These are phyloP conservation scores for Pharus latifolius DNA, from an alignment of 176 grass and related monocot species.

Conservation along the genomic window DNA sequence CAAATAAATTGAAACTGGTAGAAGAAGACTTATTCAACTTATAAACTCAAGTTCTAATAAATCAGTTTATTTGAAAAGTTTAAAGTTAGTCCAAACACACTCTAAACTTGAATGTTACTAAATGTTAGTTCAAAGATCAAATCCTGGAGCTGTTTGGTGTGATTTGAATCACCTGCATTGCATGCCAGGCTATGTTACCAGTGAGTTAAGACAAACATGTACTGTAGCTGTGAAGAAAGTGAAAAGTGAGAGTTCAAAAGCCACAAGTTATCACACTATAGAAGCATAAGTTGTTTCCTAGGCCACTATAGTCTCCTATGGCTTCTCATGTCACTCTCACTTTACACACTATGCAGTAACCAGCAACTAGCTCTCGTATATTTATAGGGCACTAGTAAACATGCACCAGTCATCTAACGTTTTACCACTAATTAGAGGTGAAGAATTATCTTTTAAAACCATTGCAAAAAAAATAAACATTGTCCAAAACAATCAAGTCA, in stretches of 20 bases:
- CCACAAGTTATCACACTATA: neutral
- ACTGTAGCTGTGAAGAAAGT: conserved; percentile 7
- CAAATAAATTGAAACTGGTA: too few relatives aligned
- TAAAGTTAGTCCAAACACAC: too few relatives aligned
- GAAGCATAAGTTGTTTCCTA: neutral
- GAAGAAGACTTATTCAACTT: too few relatives aligned
- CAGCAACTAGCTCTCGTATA: too few relatives aligned
- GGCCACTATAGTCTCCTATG: neutral
- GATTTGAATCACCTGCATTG: neutral
- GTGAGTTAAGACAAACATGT: neutral
- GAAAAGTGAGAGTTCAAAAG: neutral
- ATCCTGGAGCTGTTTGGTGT: neutral
- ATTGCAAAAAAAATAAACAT: too few relatives aligned
- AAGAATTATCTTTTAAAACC: too few relatives aligned
- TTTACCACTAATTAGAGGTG: too few relatives aligned
- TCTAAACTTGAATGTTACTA: neutral
- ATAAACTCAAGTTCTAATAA: too few relatives aligned
- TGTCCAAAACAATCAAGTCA: too few relatives aligned
- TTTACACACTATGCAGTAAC: neutral
- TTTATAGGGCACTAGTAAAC: too few relatives aligned
- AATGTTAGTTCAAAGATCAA: neutral
- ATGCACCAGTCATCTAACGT: too few relatives aligned
- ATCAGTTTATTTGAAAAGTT: too few relatives aligned
- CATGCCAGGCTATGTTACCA: neutral
- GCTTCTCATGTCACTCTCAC: neutral